Conservation (phyloP, 306 rosid species). For the Pueraria montana region DNA sequence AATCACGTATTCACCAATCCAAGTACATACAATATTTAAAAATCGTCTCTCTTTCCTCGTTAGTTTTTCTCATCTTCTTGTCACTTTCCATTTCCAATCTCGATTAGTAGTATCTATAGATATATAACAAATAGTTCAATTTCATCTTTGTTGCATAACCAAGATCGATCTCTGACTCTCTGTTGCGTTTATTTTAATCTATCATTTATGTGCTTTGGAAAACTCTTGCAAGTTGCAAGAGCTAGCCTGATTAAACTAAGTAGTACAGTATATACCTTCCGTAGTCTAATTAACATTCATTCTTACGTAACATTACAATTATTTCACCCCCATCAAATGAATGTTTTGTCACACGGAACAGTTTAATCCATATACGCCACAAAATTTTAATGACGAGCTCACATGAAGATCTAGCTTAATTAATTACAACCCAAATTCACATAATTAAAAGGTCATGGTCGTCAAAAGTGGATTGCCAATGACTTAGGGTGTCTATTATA, state of each 20-base stretch:
- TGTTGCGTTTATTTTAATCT: background rate
- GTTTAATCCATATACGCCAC: background rate
- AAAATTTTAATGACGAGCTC: background rate
- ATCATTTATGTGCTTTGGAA: background rate
- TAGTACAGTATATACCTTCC: background rate
- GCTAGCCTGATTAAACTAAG: background rate
- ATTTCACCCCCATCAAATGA: background rate
- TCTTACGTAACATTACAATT: background rate
- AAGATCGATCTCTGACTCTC: background rate
- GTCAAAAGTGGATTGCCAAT: background rate
- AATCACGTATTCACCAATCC: no score
- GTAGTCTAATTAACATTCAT: background rate
- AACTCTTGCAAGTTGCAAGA: background rate
- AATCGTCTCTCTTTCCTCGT: background rate
- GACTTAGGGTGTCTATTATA: background rate
- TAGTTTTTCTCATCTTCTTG: background rate
- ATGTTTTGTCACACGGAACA: background rate
- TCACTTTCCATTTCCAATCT: background rate
- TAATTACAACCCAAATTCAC: background rate
- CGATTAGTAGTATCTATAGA: background rate
- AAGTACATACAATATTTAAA: no score
- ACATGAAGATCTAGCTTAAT: background rate
- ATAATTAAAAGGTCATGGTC: background rate
- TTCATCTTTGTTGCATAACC: background rate
- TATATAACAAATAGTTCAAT: background rate